Conservation (phyloP, 768 basidiomycete genomes). For the Lactarius sp. region DNA sequence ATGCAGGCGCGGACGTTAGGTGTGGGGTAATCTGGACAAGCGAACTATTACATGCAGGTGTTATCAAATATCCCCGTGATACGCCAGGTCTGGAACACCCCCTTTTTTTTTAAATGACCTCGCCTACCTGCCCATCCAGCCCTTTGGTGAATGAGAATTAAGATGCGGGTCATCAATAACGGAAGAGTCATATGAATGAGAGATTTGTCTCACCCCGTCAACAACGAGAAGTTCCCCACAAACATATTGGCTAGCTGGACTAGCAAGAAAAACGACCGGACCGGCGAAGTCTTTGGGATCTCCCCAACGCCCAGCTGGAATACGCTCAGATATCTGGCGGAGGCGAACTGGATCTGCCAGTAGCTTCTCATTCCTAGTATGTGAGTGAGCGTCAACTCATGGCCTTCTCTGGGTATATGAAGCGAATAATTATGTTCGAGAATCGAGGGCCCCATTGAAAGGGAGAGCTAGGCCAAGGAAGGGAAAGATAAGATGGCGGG, state of each 20-base stretch:
- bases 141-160: slow-evolving; percentile 21
- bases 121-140: slow-evolving; percentile 31
- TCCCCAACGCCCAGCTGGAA: slow-evolving; percentile 67
- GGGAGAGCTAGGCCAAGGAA: neutral
- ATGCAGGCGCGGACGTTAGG: slow-evolving; percentile 5
- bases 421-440: slow-evolving; percentile 13
- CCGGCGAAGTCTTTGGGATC: slow-evolving; percentile 62
- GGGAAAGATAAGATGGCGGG: slow-evolving; percentile 24
- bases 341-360: slow-evolving; percentile 56
- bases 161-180: slow-evolving; percentile 10
- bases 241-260: slow-evolving; percentile 60
- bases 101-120: slow-evolving; percentile 2
- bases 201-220: slow-evolving; percentile 52
- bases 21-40: slow-evolving; percentile 15
- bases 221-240: slow-evolving; percentile 63
- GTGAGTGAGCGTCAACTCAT: slow-evolving; percentile 8
- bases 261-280: slow-evolving; percentile 61
- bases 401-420: slow-evolving; percentile 19
- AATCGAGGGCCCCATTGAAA: neutral
- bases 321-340: slow-evolving; percentile 65
- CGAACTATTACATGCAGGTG: slow-evolving; percentile 12
- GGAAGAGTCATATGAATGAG: neutral
- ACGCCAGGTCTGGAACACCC: slow-evolving; percentile 1
- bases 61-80: slow-evolving; percentile 15
- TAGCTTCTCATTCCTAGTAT: slow-evolving; percentile 57